Evolutionary conservation across 1,139 yeast species (phyloP), one percentile per base, ranked within the genome.

Genomic region (Scheffersomyces titani): DNA sequence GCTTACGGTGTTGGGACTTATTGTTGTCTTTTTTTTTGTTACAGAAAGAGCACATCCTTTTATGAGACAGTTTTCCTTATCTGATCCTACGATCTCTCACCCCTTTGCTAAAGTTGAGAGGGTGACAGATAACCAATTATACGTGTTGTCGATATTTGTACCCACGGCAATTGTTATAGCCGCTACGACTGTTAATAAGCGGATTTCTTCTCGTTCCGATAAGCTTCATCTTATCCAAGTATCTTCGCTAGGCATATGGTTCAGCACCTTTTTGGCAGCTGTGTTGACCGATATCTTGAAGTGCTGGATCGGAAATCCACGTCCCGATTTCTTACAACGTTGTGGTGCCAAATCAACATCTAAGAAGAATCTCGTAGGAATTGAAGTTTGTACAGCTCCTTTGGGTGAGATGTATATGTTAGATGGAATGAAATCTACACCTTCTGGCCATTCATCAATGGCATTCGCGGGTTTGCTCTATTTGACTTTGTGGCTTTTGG

Each of bases 391-490:
- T 57, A 69, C 78, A 2, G 72, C 77, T 2, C 82, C 82, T 0
- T 70, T 69, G 55, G 87, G 90, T 1, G 63, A 71, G 19, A 82
- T 76, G n/a, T 81, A 86, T 13, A 67, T 89, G 21, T 61, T 71
- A 44, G 97, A 90, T 65, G 97, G 96, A 0, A 81, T 88, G 76
- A 83, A 90, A 66, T 86, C 92, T 6, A 87, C 93, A 0, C 97
- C 97, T 0, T 87, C 92, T 1, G 97, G 96, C 11, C 97, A 90
- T 67, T 82, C 93, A 1, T 84, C 92, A 11, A 75, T 86, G 59
- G 79, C 91, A 40, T 90, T 90, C 70, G 75, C 90, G 1, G 88
- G 91, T 1, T 75, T 89, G 57, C 81, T 83, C n/a, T 89, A 80
- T 68, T 71, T 86, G 47, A 71, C 87, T 0, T 57, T 68, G 52